Base-by-base conservation (phyloP, 345 rosid species). In the Sisymbrium irio region DNA sequence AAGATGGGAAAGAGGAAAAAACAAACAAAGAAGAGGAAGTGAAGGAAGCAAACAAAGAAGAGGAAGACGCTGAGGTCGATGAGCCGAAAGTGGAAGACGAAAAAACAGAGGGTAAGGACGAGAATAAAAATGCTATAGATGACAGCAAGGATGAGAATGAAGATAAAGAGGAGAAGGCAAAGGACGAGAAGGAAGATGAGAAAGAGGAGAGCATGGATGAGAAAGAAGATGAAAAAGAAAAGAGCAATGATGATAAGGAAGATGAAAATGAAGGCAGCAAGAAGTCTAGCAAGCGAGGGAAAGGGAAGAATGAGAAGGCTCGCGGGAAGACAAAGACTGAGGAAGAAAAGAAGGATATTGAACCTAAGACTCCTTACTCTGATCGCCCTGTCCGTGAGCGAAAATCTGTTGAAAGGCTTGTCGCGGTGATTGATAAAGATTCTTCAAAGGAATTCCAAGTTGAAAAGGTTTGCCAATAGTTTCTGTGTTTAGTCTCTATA, bases 381-480 rank as follows among this genome's bases (percentile, higher is more conserved):
- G 91, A 91, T 79, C 88, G 98, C 65, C 98, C 97, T 15, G 95
- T 89, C 65, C 91, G 98, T 18, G 96, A 91, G 82, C 82, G 98
- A 13, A 94, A 89, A 73, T 85, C 93, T 68, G 98, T 91, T 72
- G 98, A 94, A 77, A 89, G 98, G 83, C 86, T 94, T 58, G 98
- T 94, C 27, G 91, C 96, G 2, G 60, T 89, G 47, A 39, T 91
- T 65, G 98, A 91, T 53, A 94, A 78, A 77, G 95, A 91, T 69
- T 59, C 89, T 61, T 63, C 69, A 30, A 94, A 57, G 76, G 98
- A 89, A 69, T 75, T 94, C 55, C 88, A 84, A 5, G 82, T 94
- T 66, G 88, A 82, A 74, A 91, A 91, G 97, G 98, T 94, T 47
- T 68, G 51, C 6, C 22, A 55, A 45, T 42, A 19, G 36, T 49